Percentiles rank a stretch among this genome's conserved stretches.
Conservation (phyloP, 192 early-diverging fungal genomes). For the Pilaira anomala region DNA sequence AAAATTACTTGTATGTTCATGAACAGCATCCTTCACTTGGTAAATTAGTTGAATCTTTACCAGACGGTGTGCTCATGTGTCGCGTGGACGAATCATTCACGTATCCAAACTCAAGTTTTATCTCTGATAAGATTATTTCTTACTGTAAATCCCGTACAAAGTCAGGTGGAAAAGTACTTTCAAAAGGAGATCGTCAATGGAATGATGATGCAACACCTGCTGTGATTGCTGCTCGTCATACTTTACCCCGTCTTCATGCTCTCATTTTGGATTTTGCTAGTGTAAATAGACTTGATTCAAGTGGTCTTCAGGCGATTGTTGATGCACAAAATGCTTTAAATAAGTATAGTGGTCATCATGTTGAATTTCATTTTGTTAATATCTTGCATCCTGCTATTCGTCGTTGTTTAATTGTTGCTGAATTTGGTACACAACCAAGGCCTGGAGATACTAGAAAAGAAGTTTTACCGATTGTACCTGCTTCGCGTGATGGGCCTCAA, state of each 20-base stretch:
- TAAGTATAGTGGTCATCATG: slow-evolving; percentile 29
- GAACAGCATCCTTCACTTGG: slow-evolving; percentile 29
- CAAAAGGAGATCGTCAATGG: slow-evolving; percentile 34
- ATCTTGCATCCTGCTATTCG: slow-evolving; percentile 30
- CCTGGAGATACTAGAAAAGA: background rate
- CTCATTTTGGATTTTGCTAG: slow-evolving; percentile 36
- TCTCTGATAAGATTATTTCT: slow-evolving; percentile 54
- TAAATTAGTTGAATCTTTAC: slow-evolving; percentile 27
- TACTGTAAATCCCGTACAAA: slow-evolving; percentile 26
- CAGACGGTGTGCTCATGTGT: slow-evolving; percentile 71
- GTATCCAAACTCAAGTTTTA: slow-evolving; percentile 69
- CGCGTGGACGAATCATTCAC: slow-evolving; percentile 67
- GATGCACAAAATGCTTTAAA: slow-evolving; percentile 35
- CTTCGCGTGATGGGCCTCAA: slow-evolving; percentile 30
- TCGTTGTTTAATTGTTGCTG: slow-evolving; percentile 29
- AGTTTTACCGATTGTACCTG: slow-evolving; percentile 36
- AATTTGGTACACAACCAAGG: slow-evolving; percentile 31
- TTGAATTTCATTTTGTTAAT: slow-evolving; percentile 39
- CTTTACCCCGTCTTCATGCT: slow-evolving; percentile 31
- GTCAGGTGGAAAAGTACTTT: background rate
- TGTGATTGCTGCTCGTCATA: slow-evolving; percentile 24
- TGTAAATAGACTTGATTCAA: slow-evolving; percentile 38
- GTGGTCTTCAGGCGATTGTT: slow-evolving; percentile 37
- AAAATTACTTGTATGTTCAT: slow-evolving; percentile 33
- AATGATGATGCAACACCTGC: slow-evolving; percentile 33